Conservation (phyloP, 2,329 filamentous ascomycete species). For the Diaporthe amygdali region DNA sequence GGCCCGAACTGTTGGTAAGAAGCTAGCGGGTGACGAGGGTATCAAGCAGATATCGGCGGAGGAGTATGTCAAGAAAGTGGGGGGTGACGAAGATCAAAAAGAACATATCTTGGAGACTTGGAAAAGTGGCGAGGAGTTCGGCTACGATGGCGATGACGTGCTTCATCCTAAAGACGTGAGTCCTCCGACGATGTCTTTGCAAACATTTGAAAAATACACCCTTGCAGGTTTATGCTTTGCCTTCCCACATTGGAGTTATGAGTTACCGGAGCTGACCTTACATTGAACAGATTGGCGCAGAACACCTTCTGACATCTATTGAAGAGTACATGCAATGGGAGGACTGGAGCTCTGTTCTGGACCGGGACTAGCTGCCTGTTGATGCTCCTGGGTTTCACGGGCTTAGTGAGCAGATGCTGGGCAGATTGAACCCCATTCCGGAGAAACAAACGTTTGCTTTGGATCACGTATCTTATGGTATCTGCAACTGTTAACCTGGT, state of each 20-base stretch:
- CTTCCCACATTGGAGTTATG: no score
- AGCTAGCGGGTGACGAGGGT: background rate
- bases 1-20: background rate
- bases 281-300: background rate
- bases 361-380: no score
- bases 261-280: background rate
- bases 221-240: no score
- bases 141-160: background rate
- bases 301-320: background rate
- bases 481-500: no score
- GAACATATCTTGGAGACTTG: background rate
- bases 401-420: no score
- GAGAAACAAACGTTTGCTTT: no score
- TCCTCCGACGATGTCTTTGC: background rate
- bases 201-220: background rate
- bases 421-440: no score
- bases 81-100: background rate
- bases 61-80: background rate
- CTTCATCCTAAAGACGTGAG: background rate
- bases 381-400: background rate
- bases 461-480: no score
- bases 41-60: background rate
- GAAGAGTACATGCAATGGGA: background rate
- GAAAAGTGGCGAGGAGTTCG: background rate
- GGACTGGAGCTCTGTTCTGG: background rate